These are phyloP conservation scores for Astrephomene gubernaculifera DNA, from an alignment of 139 green algal species.

Conservation along the genomic window DNA sequence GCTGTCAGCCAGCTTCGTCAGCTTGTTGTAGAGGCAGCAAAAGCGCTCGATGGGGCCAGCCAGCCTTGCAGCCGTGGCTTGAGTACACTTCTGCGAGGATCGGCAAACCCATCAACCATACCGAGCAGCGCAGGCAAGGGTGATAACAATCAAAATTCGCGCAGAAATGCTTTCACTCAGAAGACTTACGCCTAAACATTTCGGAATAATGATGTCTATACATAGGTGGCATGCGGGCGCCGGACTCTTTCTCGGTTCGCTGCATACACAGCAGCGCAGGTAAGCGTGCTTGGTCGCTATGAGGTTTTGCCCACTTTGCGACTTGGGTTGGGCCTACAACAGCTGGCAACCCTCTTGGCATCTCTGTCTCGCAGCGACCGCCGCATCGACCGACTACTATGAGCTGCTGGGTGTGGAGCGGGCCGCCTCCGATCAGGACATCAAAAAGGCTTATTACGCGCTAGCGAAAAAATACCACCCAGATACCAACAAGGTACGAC, in stretches of 20 bases:
- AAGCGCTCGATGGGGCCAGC: background rate
- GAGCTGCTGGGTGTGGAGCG: conserved; percentile 77
- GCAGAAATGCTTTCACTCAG: too few relatives aligned
- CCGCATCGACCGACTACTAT: conserved; percentile 80
- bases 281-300: background rate
- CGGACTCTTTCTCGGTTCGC: background rate
- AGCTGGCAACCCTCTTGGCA: too few relatives aligned
- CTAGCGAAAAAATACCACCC: conserved; percentile 94
- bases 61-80: background rate
- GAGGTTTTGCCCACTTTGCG: too few relatives aligned
- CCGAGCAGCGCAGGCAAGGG: conserved; percentile 14
- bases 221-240: background rate
- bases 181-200: too few relatives aligned
- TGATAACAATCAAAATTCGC: too few relatives aligned
- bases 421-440: conserved; percentile 80
- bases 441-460: conserved; percentile 94
- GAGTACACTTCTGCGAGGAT: conserved; percentile 30
- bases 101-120: background rate
- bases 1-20: background rate
- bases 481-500: conserved; percentile 89
- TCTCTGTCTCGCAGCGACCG: conserved; percentile 13
- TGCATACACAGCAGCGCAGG: conserved; percentile 18
- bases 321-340: too few relatives aligned
- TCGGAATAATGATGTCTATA: too few relatives aligned
- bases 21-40: background rate